Evolutionary conservation across 495 filamentous ascomycete species (phyloP), one percentile per base, ranked within the genome.

Genomic region (Xylaria castorea): DNA sequence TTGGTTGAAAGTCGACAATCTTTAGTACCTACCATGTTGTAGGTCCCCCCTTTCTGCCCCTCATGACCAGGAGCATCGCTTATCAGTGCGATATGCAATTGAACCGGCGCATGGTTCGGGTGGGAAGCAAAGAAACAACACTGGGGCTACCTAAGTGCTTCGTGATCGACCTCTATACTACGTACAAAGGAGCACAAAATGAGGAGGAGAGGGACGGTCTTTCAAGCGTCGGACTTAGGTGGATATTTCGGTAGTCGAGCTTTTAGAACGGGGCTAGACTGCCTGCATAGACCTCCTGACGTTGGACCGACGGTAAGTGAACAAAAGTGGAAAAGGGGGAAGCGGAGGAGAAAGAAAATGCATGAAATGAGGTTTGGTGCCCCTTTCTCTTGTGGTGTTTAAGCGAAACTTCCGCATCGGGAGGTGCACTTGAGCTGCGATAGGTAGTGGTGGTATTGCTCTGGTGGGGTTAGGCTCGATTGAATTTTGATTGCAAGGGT

Each of bases 371-470:
- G 51, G 50, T 71, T 71, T 53, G 51, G 3, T 48, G 22, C 70
- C 70, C 63, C 42, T 72, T 66, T 53, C 50, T 50, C 6, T 27
- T 18, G 20, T 58, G 44, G 32, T 40, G 34, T 22, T 71, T 55
- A 65, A 71, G 69, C 69, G 40, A 50, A 44, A 65, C n/a, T 61
- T 72, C 70, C 70, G 51, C 51, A 72, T 66, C 53, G 36, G 70
- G 70, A 60, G 67, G 22, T n/a, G 38, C n/a, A 48, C 40, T 50
- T 48, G 53, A 36, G 61, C 62, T 42, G 53, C 63, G 62, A 72
- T 72, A 72, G 70, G 58, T 8, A 61, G 32, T 61, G 58, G n/a
- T 22, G 34, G 70, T 61, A 67, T 60, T 51, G 63, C 63, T 61
- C 42, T 60, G 22, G 63, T 72, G 70, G 63, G 63, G 62, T 61